Conservation (phyloP, 2,329 filamentous ascomycete species). For the Penicillium corylophilum region DNA sequence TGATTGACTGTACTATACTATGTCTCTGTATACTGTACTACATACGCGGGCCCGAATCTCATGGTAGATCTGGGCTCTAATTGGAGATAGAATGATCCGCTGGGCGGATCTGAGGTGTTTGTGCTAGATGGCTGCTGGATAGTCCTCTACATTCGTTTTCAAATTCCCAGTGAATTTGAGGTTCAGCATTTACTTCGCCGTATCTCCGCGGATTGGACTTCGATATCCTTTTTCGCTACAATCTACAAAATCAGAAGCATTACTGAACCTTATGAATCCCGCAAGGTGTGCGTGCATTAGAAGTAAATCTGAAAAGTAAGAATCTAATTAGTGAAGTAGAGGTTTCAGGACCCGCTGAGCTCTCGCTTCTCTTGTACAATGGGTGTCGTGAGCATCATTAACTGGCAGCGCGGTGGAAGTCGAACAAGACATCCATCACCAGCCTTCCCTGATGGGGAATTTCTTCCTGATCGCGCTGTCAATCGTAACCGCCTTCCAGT, state of each 20-base stretch:
- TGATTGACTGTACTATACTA: background rate
- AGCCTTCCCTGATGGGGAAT: no score
- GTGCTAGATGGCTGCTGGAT: background rate
- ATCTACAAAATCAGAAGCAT: background rate
- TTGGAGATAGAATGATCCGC: constrained; percentile 1
- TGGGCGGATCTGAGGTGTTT: background rate
- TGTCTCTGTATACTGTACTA: constrained; percentile 1
- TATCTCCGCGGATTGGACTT: constrained; percentile 20
- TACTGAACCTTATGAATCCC: no score
- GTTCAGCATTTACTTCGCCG: constrained; percentile 6
- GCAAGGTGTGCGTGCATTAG: background rate
- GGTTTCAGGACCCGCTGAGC: background rate
- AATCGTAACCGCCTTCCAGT: no score
- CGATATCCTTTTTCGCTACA: constrained; percentile 15
- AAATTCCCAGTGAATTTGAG: background rate
- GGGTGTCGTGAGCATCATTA: background rate
- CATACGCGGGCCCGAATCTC: background rate
- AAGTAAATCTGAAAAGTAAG: background rate
- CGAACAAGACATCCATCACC: background rate
- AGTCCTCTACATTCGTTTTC: constrained; percentile 5
- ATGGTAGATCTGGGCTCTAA: background rate
- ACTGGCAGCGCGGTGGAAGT: background rate
- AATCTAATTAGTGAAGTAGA: background rate
- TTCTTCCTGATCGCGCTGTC: no score
- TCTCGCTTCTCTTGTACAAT: background rate